Base-by-base conservation (phyloP, 1,284 basidiomycete genomes). In the Ustilago nuda region DNA sequence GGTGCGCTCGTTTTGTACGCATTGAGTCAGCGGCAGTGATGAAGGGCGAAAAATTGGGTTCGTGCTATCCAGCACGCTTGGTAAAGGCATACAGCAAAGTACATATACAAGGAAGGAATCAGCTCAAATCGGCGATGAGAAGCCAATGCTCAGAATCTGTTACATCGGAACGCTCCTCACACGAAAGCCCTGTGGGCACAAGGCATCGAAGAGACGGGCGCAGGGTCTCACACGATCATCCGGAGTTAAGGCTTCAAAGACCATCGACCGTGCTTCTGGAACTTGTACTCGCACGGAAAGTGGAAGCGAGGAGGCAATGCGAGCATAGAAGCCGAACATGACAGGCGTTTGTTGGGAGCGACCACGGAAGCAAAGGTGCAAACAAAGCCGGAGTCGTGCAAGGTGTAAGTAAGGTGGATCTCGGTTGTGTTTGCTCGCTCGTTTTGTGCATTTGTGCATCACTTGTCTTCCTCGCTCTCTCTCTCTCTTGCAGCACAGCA, bases 371-470 rank as follows among this genome's bases (percentile, higher is more conserved):
- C 50, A 54, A 36, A 39, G 11, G 15, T 13, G 7, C 27, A 17
- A 23, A 56, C 41, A 43, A 50, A 19, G 45, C 62, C 62, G 63
- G 59, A 27, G 37, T 19, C n/a, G 13, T 8, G 23, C 6, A 19
- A 7, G 32, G 17, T 55, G 36, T 59, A 63, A 62, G 23, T 27
- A 3, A 27, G 23, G 63, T 59, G 55, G 69, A 48, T 27, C 23
- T 66, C 69, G 69, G 59, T 57, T 66, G 63, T n/a, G 27, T 50
- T 66, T 72, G 63, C 69, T 72, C 69, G 69, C 69, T 72, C 52
- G 61, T 56, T 33, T 12, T 39, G 39, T 33, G 45, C 8, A 52
- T 48, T 27, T 27, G 23, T 27, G 37, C 37, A 9, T 39, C 15
- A 39, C 37, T 39, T 39, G 0, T 39, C 37, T 11, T 17, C 15